Evolutionary conservation across 2,329 filamentous ascomycete genomes (phyloP), one percentile per base, ranked within the genome.

Genomic region (Sporothrix curviconia): DNA sequence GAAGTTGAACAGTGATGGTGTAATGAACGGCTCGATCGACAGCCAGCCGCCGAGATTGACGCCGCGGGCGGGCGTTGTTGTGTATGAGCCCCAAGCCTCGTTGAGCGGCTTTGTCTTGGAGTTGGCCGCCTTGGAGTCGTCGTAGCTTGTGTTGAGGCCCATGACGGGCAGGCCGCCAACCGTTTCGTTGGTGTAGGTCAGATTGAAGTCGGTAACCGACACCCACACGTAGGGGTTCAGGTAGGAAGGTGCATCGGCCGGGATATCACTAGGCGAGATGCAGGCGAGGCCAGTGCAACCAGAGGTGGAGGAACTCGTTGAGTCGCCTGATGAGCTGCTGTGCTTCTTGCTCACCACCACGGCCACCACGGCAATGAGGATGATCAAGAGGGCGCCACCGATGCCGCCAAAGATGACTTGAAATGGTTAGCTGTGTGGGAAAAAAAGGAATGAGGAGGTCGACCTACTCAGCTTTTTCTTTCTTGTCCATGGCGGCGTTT

Each of bases 41-140:
- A 99, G 81, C 94, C 94, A 99, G 12, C 94, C 94, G 52, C 94
- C 94, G 1, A 97, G 70, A 66, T 96, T 97, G 36, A 97, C 90
- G 1, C 94, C 94, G 7, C 92, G 84, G 24, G 95, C 90, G 2
- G 92, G 91, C 56, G 79, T 84, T 22, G 82, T 83, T 2, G 84
- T 82, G 65, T 97, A 99, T 2, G 86, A 76, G 7, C 84, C 84
- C 81, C 92, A 96, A 1, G 78, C 66, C 60, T 92, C 78, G 63
- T 90, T 81, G 7, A 99, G 77, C 1, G 90, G 77, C 0, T 91
- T 89, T 0, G 95, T 90, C 32, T 90, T 84, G 17, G 83, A 77
- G 69, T 97, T 97, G 12, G 92, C 85, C 62, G 78, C 77, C 2
- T 82, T 77, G 24, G 86, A 88, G 71, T 99, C 92, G 69, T 97